These are phyloP conservation scores for Trichoderma reesei DNA, from an alignment of 495 filamentous ascomycete species.

Conservation along the genomic window DNA sequence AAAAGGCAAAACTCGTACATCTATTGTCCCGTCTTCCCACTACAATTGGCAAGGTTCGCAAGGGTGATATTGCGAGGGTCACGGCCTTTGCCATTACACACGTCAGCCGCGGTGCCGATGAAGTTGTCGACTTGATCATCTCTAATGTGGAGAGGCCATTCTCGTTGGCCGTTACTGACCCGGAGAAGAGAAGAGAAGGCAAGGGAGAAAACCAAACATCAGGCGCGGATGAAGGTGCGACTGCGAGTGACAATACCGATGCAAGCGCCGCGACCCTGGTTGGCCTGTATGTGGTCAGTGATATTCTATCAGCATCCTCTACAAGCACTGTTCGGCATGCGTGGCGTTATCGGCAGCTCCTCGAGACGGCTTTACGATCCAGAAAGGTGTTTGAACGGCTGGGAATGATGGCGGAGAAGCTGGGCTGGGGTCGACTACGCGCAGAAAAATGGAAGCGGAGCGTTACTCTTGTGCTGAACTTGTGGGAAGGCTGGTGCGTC, in stretches of 20 bases:
- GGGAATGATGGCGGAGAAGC: slow-evolving; percentile 63
- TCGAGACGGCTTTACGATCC: slow-evolving; percentile 63
- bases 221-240: slow-evolving; percentile 22
- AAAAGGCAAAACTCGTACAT: slow-evolving; percentile 74
- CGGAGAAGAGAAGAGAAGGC: slow-evolving; percentile 36
- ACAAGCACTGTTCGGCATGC: slow-evolving; percentile 77
- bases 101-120: slow-evolving; percentile 64
- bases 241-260: slow-evolving; percentile 38
- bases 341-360: slow-evolving; percentile 82
- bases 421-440: slow-evolving; percentile 73
- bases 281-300: slow-evolving; percentile 76
- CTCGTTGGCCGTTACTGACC: slow-evolving; percentile 49
- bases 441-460: slow-evolving; percentile 88
- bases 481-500: slow-evolving; percentile 88
- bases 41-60: slow-evolving; percentile 60
- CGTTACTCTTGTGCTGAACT: slow-evolving; percentile 57
- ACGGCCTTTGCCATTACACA: slow-evolving; percentile 87
- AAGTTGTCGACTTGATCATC: slow-evolving; percentile 81
- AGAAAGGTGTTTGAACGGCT: slow-evolving; percentile 72
- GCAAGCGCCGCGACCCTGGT: slow-evolving; percentile 66
- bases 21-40: slow-evolving; percentile 74
- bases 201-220: slow-evolving; percentile 16
- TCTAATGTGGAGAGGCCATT: slow-evolving; percentile 69
- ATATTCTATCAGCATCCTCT: slow-evolving; percentile 77
- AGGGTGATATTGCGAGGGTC: slow-evolving; percentile 77